Evolutionary conservation across 75 land plant species (phyloP), one percentile per base, ranked within the genome.

Genomic region (Isoetes taiwanensis): DNA sequence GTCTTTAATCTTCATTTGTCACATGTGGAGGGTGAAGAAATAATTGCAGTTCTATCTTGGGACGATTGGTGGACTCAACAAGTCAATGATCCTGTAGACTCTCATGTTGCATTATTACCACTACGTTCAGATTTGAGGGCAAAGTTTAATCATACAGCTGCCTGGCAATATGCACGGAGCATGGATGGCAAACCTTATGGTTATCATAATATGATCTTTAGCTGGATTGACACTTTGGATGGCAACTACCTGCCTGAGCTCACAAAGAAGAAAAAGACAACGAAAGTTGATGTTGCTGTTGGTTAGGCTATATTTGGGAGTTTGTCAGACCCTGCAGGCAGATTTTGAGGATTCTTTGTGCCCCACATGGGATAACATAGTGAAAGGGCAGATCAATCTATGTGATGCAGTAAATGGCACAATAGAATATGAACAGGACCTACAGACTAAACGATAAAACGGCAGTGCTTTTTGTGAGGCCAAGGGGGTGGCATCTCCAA

Each of bases 271-370:
- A n/a, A n/a, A n/a, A n/a, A n/a, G n/a, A n/a, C n/a, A n/a, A n/a
- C n/a, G n/a, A n/a, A n/a, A n/a, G n/a, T n/a, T n/a, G n/a, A n/a
- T n/a, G n/a, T n/a, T n/a, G n/a, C n/a, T n/a, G n/a, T n/a, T n/a
- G n/a, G n/a, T n/a, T n/a, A n/a, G n/a, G n/a, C n/a, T n/a, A n/a
- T n/a, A n/a, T n/a, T n/a, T n/a, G n/a, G n/a, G n/a, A n/a, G n/a
- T n/a, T n/a, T n/a, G n/a, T n/a, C n/a, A n/a, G n/a, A n/a, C n/a
- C n/a, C n/a, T n/a, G 54, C 62, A 86, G 93, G 86, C 96, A 28
- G 96, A 90, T 46, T 90, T 90, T 46, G 96, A 90, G 43, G 96
- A 90, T 70, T 84, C 96, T 4, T 62, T 86, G 20, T 77, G 84
- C 26, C 96, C 96, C 17, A 80, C 73, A 14, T 90, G 96, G 96